Conservation (phyloP, 148 eudicot species). For the Rhododendron ovatum region DNA sequence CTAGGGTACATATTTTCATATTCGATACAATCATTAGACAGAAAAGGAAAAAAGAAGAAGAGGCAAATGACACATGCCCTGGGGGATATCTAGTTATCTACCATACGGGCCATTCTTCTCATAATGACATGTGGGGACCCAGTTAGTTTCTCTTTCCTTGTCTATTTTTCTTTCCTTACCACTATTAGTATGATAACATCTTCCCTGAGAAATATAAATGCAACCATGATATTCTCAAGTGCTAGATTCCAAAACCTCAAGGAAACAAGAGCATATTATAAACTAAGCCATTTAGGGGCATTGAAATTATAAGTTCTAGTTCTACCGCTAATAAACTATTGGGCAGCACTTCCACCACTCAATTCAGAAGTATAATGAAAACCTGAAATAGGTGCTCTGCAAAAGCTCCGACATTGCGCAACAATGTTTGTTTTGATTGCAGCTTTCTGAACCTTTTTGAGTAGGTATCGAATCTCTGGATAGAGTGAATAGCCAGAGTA, state of each 20-base stretch:
- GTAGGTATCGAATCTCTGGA: conserved; percentile 32
- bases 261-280: background rate
- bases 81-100: background rate
- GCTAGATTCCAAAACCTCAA: background rate
- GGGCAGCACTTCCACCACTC: background rate
- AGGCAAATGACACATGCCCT: background rate
- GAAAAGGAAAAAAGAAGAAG: background rate
- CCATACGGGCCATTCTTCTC: background rate
- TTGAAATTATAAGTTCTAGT: background rate
- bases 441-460: conserved; percentile 33
- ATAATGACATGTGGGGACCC: background rate
- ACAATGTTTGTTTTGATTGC: conserved; percentile 29
- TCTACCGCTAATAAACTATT: background rate
- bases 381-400: conserved; percentile 49
- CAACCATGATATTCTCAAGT: background rate
- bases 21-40: background rate
- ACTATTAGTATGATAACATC: background rate
- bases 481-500: background rate
- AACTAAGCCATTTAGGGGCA: background rate
- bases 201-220: background rate
- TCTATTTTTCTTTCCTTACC: background rate
- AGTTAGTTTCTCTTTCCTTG: background rate
- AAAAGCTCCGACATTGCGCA: conserved; percentile 39
- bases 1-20: background rate
- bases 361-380: background rate